These are phyloP conservation scores for Lathyrus tuberosus DNA, from an alignment of 306 rosid species.

Conservation along the genomic window DNA sequence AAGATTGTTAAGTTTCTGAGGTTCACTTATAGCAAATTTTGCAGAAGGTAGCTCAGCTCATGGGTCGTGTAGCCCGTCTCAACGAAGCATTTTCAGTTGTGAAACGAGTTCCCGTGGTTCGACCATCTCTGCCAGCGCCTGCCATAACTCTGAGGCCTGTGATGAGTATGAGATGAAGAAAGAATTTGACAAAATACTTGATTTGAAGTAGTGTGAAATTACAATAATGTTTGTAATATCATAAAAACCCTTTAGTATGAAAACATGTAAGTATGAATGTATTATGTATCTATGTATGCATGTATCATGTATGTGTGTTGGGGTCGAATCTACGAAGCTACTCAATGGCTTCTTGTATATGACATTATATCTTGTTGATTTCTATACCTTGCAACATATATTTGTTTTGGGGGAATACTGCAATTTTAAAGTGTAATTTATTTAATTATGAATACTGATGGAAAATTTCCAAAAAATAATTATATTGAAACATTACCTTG, in stretches of 20 bases:
- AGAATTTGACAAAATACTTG: slow-evolving; percentile 31
- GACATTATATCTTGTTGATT: slow-evolving; percentile 37
- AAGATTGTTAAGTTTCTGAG: slow-evolving; percentile 15
- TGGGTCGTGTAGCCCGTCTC: slow-evolving; percentile 81
- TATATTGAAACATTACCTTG: background rate
- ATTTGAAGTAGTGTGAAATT: slow-evolving; percentile 42
- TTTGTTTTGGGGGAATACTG: background rate
- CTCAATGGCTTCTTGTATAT: slow-evolving; percentile 45
- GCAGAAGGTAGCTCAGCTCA: slow-evolving; percentile 90
- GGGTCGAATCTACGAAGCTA: slow-evolving; percentile 39
- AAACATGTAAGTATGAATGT: slow-evolving; percentile 30
- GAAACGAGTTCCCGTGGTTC: slow-evolving; percentile 81
- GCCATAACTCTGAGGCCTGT: slow-evolving; percentile 84
- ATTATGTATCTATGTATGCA: background rate
- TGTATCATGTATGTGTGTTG: slow-evolving; percentile 33
- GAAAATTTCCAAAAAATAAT: background rate
- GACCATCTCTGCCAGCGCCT: slow-evolving; percentile 82
- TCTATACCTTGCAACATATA: slow-evolving; percentile 27
- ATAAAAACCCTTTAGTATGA: slow-evolving; percentile 29
- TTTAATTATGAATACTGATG: background rate
- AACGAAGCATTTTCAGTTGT: slow-evolving; percentile 97
- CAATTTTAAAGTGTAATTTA: background rate
- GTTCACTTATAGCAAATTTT: slow-evolving; percentile 19
- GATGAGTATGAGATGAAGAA: slow-evolving; percentile 81
- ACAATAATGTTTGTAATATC: slow-evolving; percentile 43